These are phyloP conservation scores for Nannizziopsis arthrosporioides DNA, from an alignment of 2,329 filamentous ascomycete genomes.

Conservation along the genomic window DNA sequence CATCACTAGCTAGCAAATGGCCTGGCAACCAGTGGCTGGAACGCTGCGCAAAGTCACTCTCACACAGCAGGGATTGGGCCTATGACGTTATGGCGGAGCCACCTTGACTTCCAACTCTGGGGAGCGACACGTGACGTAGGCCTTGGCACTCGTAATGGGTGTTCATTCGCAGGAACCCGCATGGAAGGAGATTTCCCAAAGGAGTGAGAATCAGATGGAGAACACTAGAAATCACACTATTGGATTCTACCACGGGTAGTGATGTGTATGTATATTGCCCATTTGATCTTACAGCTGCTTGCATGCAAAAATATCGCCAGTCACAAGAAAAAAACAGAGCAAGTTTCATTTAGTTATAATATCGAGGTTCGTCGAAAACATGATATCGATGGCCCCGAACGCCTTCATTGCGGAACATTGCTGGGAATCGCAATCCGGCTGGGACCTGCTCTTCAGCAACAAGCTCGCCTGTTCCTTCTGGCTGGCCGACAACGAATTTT, in stretches of 20 bases:
- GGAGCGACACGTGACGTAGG: conserved; percentile 6
- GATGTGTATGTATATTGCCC: no score
- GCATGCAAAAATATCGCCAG: neutral
- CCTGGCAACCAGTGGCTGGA: neutral
- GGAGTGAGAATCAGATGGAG: no score
- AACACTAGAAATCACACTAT: no score
- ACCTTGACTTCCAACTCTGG: conserved; percentile 8
- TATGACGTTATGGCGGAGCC: conserved; percentile 9
- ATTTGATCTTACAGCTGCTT: neutral
- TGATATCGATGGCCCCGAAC: conserved; percentile 86
- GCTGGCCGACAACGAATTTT: conserved; percentile 77
- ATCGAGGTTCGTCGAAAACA: conserved; percentile 85
- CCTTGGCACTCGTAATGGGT: neutral
- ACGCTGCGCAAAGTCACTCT: neutral
- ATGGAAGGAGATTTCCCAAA: neutral
- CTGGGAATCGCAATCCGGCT: conserved; percentile 69
- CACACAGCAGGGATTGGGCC: no score
- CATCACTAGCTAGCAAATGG: neutral
- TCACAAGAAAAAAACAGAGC: neutral
- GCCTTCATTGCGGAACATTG: conserved; percentile 70
- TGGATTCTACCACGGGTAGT: no score
- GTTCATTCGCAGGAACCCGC: neutral
- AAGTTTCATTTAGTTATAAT: conserved; percentile 42
- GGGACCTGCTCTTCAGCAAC: conserved; percentile 64
- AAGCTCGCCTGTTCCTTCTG: conserved; percentile 52